phyloP scores from a whole-genome alignment of 345 rosid genomes.

The Hibiscus syriacus region DNA sequence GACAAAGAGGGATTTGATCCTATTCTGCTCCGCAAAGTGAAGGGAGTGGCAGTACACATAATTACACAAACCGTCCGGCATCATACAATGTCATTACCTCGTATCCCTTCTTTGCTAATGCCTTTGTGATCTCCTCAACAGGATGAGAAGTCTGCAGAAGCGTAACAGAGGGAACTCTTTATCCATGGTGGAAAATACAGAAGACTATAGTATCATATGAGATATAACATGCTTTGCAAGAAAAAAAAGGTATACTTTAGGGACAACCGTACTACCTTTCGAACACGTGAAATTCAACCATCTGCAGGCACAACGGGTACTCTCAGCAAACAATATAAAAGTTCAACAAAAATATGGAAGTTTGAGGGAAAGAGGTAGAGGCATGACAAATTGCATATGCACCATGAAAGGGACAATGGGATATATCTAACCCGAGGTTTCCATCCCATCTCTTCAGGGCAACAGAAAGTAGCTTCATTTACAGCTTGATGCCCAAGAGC shows the following conservation, averaged over 20 bases:
- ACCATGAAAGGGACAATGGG: not conserved
- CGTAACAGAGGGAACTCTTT: too few relatives aligned
- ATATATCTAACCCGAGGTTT: constrained; percentile 75
- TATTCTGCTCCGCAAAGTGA: not conserved
- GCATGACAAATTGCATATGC: not conserved
- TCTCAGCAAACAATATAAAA: not conserved
- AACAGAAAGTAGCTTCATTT: constrained; percentile 94
- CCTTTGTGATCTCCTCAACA: not conserved
- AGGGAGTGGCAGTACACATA: not conserved
- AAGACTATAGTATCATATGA: not conserved
- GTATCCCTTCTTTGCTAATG: not conserved
- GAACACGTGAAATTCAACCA: not conserved
- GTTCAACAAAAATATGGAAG: not conserved
- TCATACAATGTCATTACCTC: not conserved
- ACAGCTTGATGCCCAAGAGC: constrained; percentile 90
- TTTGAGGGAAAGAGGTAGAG: not conserved
- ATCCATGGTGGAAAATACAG: not conserved
- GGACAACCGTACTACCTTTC: too few relatives aligned
- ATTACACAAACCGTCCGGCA: not conserved
- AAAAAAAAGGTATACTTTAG: too few relatives aligned
- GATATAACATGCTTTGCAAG: not conserved
- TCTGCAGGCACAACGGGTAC: not conserved
- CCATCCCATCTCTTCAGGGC: constrained; percentile 98
- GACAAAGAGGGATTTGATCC: not conserved
- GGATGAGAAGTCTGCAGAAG: not conserved